Evolutionary conservation across 768 basidiomycete species (phyloP), one percentile per base, ranked within the genome.

Genomic region (Rhodotorula babjevae): DNA sequence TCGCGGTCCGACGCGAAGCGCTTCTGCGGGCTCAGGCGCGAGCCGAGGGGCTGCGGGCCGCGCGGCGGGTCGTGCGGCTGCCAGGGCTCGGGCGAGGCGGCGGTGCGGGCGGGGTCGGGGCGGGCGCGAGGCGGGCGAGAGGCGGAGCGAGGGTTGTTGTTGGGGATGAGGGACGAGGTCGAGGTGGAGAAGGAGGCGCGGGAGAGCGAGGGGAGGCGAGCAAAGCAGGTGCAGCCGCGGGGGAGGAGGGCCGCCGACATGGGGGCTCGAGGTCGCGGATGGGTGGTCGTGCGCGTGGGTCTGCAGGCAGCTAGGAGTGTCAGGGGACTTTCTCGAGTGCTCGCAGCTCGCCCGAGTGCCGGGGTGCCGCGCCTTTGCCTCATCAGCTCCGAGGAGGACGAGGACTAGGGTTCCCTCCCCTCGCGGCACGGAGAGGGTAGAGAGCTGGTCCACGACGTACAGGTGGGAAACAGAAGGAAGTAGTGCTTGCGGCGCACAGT

Each of bases 1-100:
- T 72, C 58, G n/a, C 71, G 66, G 19, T 55, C 33, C 29, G 65
- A 67, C 2, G 71, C 71, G 47, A 65, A 60, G n/a, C 40, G 33
- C 52, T 55, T 58, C 18, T 50, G 25, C 12, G 33, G 52, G 40
- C 63, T 61, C 25, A 70, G 52, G 31, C 46, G 29, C 14, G 50
- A 53, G 14, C 8, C 2, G 47, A 9, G 49, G 33, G 16, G 49
- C 14, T 23, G 21, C 8, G 33, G 49, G 50, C 14, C 31, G 62
- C 29, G 47, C 31, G 61, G 29, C 11, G 58, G 60, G 42, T 27
- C 5, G 46, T 61, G 61, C 8, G 61, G 61, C 12, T n/a, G 23
- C 21, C n/a, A 47, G 18, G 23, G 14, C 19, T 42, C 6, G 44
- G 15, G 15, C 42, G 59, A 18, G 2, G 57, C n/a, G 19, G 58